phyloP scores from a whole-genome alignment of 202 grass and related monocot genomes.

The Panicum hallii region DNA sequence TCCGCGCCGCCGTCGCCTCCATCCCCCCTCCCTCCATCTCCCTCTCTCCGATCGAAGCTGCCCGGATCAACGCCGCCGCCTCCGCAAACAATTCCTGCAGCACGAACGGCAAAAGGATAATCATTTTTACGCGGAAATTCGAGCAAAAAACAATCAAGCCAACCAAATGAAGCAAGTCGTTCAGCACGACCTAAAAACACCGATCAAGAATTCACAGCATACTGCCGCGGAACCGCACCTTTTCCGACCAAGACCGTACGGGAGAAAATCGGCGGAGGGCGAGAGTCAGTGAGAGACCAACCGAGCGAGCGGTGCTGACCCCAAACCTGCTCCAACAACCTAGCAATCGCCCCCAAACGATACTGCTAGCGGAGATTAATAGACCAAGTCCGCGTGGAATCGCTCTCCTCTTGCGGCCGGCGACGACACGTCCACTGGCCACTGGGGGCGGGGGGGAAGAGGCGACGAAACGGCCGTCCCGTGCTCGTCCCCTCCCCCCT shows the following conservation, averaged over 20 bases:
- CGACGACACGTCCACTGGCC: conserved; percentile 20
- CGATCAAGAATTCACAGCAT: neutral
- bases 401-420: conserved; percentile 23
- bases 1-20: conserved; percentile 54
- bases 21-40: conserved; percentile 9
- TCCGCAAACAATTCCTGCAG: conserved; percentile 23
- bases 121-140: neutral
- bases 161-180: neutral
- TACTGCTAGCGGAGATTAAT: neutral
- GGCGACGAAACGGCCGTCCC: conserved; percentile 1
- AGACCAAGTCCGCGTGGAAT: conserved; percentile 15
- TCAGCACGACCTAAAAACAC: neutral
- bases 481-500: neutral
- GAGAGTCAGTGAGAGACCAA: neutral
- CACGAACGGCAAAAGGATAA: neutral
- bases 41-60: neutral
- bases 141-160: neutral
- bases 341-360: neutral
- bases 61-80: neutral
- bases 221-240: conserved; percentile 17
- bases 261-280: neutral
- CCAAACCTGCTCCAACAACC: neutral
- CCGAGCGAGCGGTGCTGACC: neutral
- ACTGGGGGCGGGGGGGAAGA: no score
- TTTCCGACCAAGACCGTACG: neutral